Base-by-base conservation (phyloP, 169 alveolate genomes). In the Plasmodium knowlesi region DNA sequence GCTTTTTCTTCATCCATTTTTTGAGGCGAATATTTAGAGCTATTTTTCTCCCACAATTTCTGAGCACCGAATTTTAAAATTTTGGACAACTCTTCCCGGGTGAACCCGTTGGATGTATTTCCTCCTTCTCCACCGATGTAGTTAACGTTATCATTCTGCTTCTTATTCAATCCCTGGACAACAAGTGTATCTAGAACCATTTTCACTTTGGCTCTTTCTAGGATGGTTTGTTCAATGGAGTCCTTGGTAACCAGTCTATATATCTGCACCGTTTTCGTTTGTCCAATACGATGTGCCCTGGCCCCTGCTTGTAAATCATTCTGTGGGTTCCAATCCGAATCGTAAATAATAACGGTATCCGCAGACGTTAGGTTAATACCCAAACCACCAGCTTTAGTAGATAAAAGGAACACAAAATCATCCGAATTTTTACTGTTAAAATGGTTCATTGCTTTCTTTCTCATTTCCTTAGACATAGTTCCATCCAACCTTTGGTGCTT, bases 221-320 rank as follows among this genome's bases (percentile, higher is more conserved):
- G 96, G 79, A 99, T 99, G 72, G 98, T 99, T 91, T 99, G 99
- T 93, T 99, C 99, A 72, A 99, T 97, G 1, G 99, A 98, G 95
- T 98, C 99, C 95, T 98, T 98, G 46, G 99, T 98, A 30, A 98
- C 98, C 53, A 99, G 94, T 76, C 99, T 97, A 93, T 98, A 99
- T 32, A 99, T 99, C 82, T 98, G 98, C 19, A 99, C 99, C 39
- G 98, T 97, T 93, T 98, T 99, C 34, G 98, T 98, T 94, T 99
- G 99, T 12, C 99, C 99, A 53, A 99, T 99, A 79, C 99, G 97
- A 95, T 99, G 99, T 32, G 99, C 99, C 79, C 99, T 97, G 32
- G 99, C 99, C 97, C 99, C 99, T 14, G 99, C 99, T 90, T 99
- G 99, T 85, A 99, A 95, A 92, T 99, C 99, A 88, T 99, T 98